Evolutionary conservation across 2,329 filamentous ascomycete species (phyloP), one percentile per base, ranked within the genome.

Genomic region (Setomelanomma holmii): DNA sequence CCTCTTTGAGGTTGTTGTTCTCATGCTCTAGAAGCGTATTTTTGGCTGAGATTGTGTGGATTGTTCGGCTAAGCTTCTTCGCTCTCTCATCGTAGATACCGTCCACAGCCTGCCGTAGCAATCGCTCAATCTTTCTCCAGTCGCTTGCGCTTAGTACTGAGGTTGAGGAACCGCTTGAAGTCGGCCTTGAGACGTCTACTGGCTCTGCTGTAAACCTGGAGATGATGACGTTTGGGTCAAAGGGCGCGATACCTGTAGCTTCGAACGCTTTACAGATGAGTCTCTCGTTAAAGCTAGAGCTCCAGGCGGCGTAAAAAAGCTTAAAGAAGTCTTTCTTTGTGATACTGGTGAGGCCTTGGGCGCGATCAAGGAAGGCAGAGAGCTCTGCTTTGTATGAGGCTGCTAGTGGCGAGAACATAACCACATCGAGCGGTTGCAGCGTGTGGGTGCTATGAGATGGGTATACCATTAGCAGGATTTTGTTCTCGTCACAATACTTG

Each of bases 391-490:
- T 30, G 34, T 46, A 46, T 4, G 43, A 33, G 5, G 33, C n/a
- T 33, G 43, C 19, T 4, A 46, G 23, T 5, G 34, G 43, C 39
- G n/a, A n/a, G n/a, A n/a, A n/a, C n/a, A n/a, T n/a, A n/a, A n/a
- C n/a, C n/a, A n/a, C n/a, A n/a, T n/a, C 34, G 20, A 57, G 54
- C 6, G 51, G 54, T 34, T 57, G 54, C 17, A 55, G 38, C 16
- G 36, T 38, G 24, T 57, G 46, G 20, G 51, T 55, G n/a, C 45
- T 35, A 44, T 57, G 41, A 24, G 51, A 51, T 10, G 46, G 51
- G 40, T 23, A 51, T 3, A 54, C 24, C 3, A 33, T 30, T 2
- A 56, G 35, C 11, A 53, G 40, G 5, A 53, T 54, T n/a, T 33
- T 45, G 30, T 56, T 38, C n/a, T 23, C 4, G 11, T 49, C 5